These are phyloP conservation scores for Colletotrichum musicola DNA, from an alignment of 2,329 filamentous ascomycete genomes.

Conservation along the genomic window DNA sequence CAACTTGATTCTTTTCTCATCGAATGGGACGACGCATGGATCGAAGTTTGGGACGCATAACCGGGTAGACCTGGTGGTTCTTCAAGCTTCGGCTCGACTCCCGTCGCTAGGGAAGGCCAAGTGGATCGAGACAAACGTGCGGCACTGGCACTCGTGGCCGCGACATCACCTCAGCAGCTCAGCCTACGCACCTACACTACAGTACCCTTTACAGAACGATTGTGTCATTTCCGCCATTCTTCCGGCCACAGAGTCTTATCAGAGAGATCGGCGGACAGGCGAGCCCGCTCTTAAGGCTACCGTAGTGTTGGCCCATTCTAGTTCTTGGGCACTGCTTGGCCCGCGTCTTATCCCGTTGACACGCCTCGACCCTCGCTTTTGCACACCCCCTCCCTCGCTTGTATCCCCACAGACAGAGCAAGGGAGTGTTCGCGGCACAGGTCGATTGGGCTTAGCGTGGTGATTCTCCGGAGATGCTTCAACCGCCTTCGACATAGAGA, in stretches of 20 bases:
- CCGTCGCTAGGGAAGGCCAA: not conserved
- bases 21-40: not conserved
- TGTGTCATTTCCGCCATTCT: slow-evolving; percentile 33
- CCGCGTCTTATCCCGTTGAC: slow-evolving; percentile 20
- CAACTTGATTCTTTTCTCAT: not conserved
- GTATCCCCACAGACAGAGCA: slow-evolving; percentile 28
- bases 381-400: slow-evolving; percentile 27
- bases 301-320: slow-evolving; percentile 25
- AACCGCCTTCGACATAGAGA: slow-evolving; percentile 10
- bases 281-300: slow-evolving; percentile 35
- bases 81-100: slow-evolving; percentile 5
- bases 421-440: slow-evolving; percentile 34
- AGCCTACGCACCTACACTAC: slow-evolving; percentile 4
- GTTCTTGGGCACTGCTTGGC: slow-evolving; percentile 25
- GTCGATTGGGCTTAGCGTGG: slow-evolving; percentile 34
- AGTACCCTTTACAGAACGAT: slow-evolving; percentile 9
- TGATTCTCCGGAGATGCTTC: slow-evolving; percentile 35
- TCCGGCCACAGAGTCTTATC: slow-evolving; percentile 24
- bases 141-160: slow-evolving; percentile 7
- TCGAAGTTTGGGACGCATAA: not conserved
- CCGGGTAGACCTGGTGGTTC: not conserved
- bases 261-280: slow-evolving; percentile 34
- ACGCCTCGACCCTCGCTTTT: slow-evolving; percentile 7
- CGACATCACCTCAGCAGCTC: slow-evolving; percentile 10
- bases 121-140: not conserved